Base-by-base conservation (phyloP, 148 eudicot species). In the Tetragonia tetragonoides region DNA sequence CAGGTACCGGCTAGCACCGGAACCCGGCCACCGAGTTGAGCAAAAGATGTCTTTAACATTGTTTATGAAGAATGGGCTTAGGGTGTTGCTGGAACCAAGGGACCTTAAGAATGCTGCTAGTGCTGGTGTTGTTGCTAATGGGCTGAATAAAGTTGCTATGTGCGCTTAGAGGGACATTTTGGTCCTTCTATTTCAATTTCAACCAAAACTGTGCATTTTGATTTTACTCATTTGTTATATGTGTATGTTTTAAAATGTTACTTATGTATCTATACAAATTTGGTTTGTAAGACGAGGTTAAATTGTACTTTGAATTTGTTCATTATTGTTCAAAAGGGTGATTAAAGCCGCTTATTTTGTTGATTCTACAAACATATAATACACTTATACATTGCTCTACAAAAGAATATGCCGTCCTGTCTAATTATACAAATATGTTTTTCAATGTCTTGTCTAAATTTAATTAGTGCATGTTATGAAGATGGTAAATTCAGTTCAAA, bases 31-130 rank as follows among this genome's bases (percentile, higher is more conserved):
- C 77, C 90, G 87, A 65, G 93, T 94, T 8, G 89, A 87, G 75
- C 97, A 91, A 80, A 94, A 92, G 88, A 91, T 91, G 90, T 94
- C 97, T 0, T 76, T 94, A 73, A 94, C 98, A 38, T 68, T 94
- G 78, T 91, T 92, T 72, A 91, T 91, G 98, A 94, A 90, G 84
- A 81, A 90, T 79, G 98, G 98, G 64, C 89, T 94, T 4, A 85
- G 72, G 34, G 96, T 93, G 21, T 84, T 77, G 74, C 75, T 93
- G 72, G 74, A 81, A 39, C 96, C 91, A 16, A 90, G 98, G 76
- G 87, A 86, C 80, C 87, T 93, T 44, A 83, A 18, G 24, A 79
- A 65, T 18, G 73, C 74, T 59, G 75, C 34, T 11, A 70, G 72
- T 42, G 79, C 63, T 47, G 79, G 66, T 9, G 82, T 77, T 60